Evolutionary conservation across 1,284 basidiomycete genomes (phyloP), one percentile per base, ranked within the genome.

Genomic region (Farysia itapuensis): DNA sequence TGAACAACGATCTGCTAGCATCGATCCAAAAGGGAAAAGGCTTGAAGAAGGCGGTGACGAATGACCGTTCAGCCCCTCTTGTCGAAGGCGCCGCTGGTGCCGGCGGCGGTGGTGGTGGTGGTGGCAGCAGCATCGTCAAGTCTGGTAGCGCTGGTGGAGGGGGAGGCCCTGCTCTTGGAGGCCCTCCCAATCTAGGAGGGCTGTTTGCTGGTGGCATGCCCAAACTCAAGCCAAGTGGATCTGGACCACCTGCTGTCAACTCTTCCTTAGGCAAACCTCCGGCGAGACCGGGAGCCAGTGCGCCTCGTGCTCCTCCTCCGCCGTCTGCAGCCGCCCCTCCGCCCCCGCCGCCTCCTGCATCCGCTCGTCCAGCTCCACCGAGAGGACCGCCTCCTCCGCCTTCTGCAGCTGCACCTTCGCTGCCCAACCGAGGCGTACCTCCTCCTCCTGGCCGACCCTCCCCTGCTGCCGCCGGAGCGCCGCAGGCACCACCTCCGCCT

Each of bases 151-250:
- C 51, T 16, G 53, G 48, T 16, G 44, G 44, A 26, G 78, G 79
- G 9, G 77, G 79, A 13, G 80, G 78, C 39, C 74, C 79, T 23
- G 74, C 77, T 19, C 77, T 79, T 15, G 45, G 65, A 9, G 43
- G 48, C 14, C 45, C 67, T 14, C 88, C 89, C 25, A 89, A 91
- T 72, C 79, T 93, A 12, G 91, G 85, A 21, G 86, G 85, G 4
- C 77, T 94, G 5, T 93, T 94, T 71, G 89, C 90, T 29, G 89
- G 89, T 18, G 90, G 91, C 2, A 86, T 94, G 81, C 91, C 91
- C 2, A 90, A 89, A 72, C 75, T 94, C 66, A 92, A 87, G 79
- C 58, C 63, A 3, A 52, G 52, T 35, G 52, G 57, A 7, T 44
- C 40, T 9, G 30, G 25, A 2, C 36, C 31, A 29, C 39, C 63